Conservation (phyloP, 345 rosid species). For the Hypericum perforatum region DNA sequence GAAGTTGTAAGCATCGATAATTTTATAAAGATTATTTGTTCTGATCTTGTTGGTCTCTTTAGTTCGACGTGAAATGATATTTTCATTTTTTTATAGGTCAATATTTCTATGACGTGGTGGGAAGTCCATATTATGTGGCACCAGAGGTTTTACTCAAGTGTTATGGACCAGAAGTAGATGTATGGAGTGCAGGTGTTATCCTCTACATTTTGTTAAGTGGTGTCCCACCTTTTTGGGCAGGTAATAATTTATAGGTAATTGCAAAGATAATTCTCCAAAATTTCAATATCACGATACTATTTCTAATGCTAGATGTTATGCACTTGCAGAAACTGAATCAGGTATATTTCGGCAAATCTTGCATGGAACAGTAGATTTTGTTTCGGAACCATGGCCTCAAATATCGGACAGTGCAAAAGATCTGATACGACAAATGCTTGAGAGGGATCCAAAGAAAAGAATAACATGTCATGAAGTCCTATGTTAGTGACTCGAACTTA, state of each 20-base stretch:
- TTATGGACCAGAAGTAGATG: conserved; percentile 88
- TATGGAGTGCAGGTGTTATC: conserved; percentile 97
- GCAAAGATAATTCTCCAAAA: not conserved
- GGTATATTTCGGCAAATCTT: conserved; percentile 93
- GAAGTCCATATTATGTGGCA: conserved; percentile 97
- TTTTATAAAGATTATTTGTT: no score
- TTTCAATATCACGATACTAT: not conserved
- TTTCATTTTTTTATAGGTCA: conserved; percentile 43
- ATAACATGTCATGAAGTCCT: conserved; percentile 82
- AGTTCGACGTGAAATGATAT: conserved; percentile 2
- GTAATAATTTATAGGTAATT: conserved; percentile 18
- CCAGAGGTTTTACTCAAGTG: conserved; percentile 83
- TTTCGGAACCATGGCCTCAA: conserved; percentile 91
- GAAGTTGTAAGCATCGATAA: no score
- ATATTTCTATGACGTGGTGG: conserved; percentile 74
- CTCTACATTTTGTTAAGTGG: conserved; percentile 90
- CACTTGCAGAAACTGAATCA: conserved; percentile 70
- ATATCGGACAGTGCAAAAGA: conserved; percentile 91
- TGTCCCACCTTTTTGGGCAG: conserved; percentile 98
- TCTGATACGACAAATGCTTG: conserved; percentile 75
- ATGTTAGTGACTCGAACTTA: conserved; percentile 36
- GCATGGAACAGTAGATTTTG: conserved; percentile 72
- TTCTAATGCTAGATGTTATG: not conserved
- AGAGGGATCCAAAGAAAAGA: conserved; percentile 70
- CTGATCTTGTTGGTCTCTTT: not conserved